These are phyloP conservation scores for Chaetomiaceae sp. DNA, from an alignment of 2,329 filamentous ascomycete species.

Conservation along the genomic window DNA sequence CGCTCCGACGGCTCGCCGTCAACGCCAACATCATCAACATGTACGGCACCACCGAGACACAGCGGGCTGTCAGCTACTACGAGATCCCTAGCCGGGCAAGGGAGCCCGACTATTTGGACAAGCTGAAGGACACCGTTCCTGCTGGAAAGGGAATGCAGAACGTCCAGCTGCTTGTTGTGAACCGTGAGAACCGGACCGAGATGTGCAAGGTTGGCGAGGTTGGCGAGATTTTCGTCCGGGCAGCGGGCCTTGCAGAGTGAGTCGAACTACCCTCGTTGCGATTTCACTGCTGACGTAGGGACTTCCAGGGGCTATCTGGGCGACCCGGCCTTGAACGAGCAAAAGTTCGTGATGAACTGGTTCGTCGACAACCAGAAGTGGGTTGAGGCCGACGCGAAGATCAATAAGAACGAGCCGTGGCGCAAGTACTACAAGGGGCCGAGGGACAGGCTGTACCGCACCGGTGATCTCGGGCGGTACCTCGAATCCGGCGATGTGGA, in stretches of 20 bases:
- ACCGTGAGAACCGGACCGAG: conserved; percentile 60
- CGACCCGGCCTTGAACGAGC: conserved; percentile 53
- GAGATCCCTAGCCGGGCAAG: conserved; percentile 64
- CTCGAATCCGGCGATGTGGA: conserved; percentile 66
- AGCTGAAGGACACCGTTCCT: conserved; percentile 65
- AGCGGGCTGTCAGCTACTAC: conserved; percentile 76
- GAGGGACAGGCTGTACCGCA: conserved; percentile 80
- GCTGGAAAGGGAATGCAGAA: conserved; percentile 83
- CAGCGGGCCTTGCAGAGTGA: conserved; percentile 72
- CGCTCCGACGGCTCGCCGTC: conserved; percentile 68
- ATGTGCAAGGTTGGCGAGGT: conserved; percentile 76
- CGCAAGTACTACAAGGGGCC: conserved; percentile 73
- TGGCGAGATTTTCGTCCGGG: conserved; percentile 79
- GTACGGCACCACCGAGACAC: conserved; percentile 85
- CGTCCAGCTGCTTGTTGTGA: conserved; percentile 82
- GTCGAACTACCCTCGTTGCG: background rate
- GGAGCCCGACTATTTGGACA: conserved; percentile 50
- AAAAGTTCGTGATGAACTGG: conserved; percentile 83
- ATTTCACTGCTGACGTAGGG: background rate
- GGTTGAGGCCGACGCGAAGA: conserved; percentile 58
- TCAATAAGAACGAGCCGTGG: conserved; percentile 65
- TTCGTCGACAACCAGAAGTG: conserved; percentile 72
- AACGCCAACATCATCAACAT: conserved; percentile 78
- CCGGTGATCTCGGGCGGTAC: conserved; percentile 79
- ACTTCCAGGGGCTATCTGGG: conserved; percentile 38